Evolutionary conservation across 106 monocot species (phyloP).

Genomic region (Dioscorea dumetorum): DNA sequence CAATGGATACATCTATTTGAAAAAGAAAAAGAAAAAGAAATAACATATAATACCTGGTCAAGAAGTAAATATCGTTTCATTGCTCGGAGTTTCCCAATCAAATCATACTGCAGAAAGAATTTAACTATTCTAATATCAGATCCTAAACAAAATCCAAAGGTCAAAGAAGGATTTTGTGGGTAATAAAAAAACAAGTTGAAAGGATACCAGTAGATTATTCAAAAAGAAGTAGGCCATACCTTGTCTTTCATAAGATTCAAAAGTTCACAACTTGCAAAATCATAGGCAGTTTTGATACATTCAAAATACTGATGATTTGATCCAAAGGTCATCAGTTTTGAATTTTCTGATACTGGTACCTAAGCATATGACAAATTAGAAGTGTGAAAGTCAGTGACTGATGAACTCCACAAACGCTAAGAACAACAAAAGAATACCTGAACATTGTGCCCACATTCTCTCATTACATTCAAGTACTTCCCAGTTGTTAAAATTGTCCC

Average conservation of each 20-base stretch:
- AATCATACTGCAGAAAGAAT: slow-evolving; percentile 59
- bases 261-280: slow-evolving; percentile 88
- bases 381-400: not conserved
- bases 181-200: not conserved
- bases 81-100: slow-evolving; percentile 74
- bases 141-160: too few relatives aligned
- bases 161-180: too few relatives aligned
- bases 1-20: not conserved
- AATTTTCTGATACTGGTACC: slow-evolving; percentile 76
- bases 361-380: slow-evolving; percentile 15
- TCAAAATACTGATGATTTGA: slow-evolving; percentile 91
- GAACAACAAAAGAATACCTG: slow-evolving; percentile 45
- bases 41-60: slow-evolving; percentile 61
- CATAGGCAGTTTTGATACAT: slow-evolving; percentile 86
- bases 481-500: slow-evolving; percentile 84
- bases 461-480: slow-evolving; percentile 98
- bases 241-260: slow-evolving; percentile 92
- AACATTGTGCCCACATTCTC: slow-evolving; percentile 93
- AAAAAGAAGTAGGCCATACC: slow-evolving; percentile 20
- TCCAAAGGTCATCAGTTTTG: slow-evolving; percentile 63
- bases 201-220: not conserved
- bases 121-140: not conserved
- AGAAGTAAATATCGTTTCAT: slow-evolving; percentile 92
- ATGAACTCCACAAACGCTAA: not conserved
- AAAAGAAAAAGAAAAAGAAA: not conserved